Evolutionary conservation across 345 rosid genomes (phyloP).

Genomic region (Eucalyptus pumila): DNA sequence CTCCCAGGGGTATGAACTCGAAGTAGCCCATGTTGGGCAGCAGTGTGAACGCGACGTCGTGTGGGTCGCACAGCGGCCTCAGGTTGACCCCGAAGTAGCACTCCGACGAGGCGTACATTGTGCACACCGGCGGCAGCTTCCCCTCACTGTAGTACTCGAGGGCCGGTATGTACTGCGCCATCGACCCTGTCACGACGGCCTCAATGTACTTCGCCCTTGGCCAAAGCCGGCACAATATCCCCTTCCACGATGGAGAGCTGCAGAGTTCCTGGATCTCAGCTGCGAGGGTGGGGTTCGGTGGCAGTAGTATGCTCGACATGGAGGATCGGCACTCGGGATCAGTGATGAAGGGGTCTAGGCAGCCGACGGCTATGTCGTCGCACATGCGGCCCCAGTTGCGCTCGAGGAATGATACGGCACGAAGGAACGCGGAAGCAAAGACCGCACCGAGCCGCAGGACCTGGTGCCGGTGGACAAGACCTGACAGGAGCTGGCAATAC

Average conservation of each 20-base stretch:
- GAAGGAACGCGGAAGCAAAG: slow-evolving; percentile 52
- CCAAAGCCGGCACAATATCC: slow-evolving; percentile 51
- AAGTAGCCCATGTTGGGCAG: slow-evolving; percentile 59
- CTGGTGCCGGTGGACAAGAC: slow-evolving; percentile 37
- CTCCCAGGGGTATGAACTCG: slow-evolving; percentile 51
- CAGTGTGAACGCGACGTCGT: slow-evolving; percentile 43
- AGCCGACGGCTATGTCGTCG: slow-evolving; percentile 33
- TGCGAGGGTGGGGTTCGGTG: slow-evolving; percentile 31
- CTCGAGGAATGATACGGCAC: slow-evolving; percentile 47
- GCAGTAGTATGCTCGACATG: slow-evolving; percentile 12
- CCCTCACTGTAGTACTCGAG: slow-evolving; percentile 43
- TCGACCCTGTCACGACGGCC: slow-evolving; percentile 62
- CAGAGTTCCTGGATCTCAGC: slow-evolving; percentile 44
- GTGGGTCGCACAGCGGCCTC: slow-evolving; percentile 46
- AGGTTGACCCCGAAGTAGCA: slow-evolving; percentile 61
- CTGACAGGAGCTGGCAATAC: slow-evolving; percentile 60
- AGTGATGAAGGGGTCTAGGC: slow-evolving; percentile 19
- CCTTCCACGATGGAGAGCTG: slow-evolving; percentile 39
- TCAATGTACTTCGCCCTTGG: slow-evolving; percentile 58
- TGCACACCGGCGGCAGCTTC: slow-evolving; percentile 42
- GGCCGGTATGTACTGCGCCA: slow-evolving; percentile 59
- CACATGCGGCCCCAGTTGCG: slow-evolving; percentile 44
- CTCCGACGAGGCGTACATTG: slow-evolving; percentile 74
- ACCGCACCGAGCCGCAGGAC: slow-evolving; percentile 56
- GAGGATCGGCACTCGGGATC: slow-evolving; percentile 34